These are phyloP conservation scores for Silene coronaria DNA, from an alignment of 179 eudicot species.

Conservation along the genomic window DNA sequence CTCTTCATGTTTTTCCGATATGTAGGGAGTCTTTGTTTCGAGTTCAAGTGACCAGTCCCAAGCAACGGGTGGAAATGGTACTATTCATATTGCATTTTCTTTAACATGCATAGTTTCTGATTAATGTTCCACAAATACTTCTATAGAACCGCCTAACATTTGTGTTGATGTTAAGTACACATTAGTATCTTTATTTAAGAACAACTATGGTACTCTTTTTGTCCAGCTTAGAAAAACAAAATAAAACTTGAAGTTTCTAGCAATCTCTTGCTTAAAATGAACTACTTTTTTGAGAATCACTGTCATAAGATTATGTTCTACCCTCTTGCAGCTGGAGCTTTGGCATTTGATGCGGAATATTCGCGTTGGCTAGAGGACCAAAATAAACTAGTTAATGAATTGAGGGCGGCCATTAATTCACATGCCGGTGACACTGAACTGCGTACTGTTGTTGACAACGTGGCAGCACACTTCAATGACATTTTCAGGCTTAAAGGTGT, in stretches of 20 bases:
- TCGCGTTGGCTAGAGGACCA: conserved; percentile 90
- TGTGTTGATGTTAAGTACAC: not conserved
- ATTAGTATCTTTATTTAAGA: not conserved
- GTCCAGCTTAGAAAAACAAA: not conserved
- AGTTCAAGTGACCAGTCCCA: conserved; percentile 70
- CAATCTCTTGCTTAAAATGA: too few species aligned
- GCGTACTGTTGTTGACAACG: conserved; percentile 61
- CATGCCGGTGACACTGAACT: conserved; percentile 85
- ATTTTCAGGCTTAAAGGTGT: conserved; percentile 69
- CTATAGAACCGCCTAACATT: not conserved
- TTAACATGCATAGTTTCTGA: not conserved
- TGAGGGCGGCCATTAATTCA: conserved; percentile 74
- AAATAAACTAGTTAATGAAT: conserved; percentile 57
- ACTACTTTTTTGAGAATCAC: not conserved
- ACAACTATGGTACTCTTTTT: not conserved
- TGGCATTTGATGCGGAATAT: conserved; percentile 92
- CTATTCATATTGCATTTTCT: conserved; percentile 17
- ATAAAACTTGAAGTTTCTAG: not conserved
- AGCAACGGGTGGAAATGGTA: conserved; percentile 61
- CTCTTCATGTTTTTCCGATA: not conserved
- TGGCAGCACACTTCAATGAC: conserved; percentile 55
- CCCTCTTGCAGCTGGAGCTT: conserved; percentile 49
- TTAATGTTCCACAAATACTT: not conserved
- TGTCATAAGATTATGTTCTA: not conserved
- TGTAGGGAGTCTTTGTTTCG: conserved; percentile 71